Evolutionary conservation across 75 land plant species (phyloP).

Genomic region (Adiantum capillusveneris): DNA sequence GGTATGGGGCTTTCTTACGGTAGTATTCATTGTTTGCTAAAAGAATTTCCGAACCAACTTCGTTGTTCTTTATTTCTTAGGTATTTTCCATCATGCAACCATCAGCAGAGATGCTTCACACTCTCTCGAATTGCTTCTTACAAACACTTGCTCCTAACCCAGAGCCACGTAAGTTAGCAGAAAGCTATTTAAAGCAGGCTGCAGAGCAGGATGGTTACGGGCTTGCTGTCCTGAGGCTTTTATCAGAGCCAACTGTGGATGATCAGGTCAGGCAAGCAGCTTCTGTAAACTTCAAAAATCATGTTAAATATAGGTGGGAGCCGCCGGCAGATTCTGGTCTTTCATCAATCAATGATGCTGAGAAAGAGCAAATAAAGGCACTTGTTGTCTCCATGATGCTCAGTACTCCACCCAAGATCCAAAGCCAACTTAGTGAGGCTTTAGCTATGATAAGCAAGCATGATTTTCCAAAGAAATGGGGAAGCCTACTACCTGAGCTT

Average conservation of each 20-base stretch:
- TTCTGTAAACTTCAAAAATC: conserved; percentile 95
- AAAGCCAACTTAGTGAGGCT: conserved; percentile 76
- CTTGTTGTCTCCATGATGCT: conserved; percentile 68
- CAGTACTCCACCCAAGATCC: conserved; percentile 48
- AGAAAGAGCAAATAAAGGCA: conserved; percentile 73
- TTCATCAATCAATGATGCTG: conserved; percentile 23
- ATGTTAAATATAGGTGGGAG: conserved; percentile 61
- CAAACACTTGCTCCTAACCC: conserved; percentile 73
- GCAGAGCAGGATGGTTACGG: conserved; percentile 68
- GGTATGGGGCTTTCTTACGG: too few species aligned
- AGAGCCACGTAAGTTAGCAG: conserved; percentile 76
- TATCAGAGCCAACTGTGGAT: conserved; percentile 55
- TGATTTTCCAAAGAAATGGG: conserved; percentile 86
- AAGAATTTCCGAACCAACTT: too few species aligned
- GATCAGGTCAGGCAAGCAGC: conserved; percentile 82
- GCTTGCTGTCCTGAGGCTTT: conserved; percentile 67
- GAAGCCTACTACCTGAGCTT: conserved; percentile 76
- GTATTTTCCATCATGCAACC: conserved; percentile 39
- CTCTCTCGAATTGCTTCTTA: conserved; percentile 67
- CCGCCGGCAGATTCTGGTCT: conserved; percentile 12
- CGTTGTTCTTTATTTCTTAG: too few species aligned
- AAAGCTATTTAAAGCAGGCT: conserved; percentile 43
- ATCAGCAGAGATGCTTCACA: conserved; percentile 46
- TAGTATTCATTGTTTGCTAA: too few species aligned
- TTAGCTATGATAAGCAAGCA: conserved; percentile 67